Percentiles rank a stretch among this genome's conserved stretches.
phyloP scores from a whole-genome alignment of 345 rosid species.

The Populus nigra region DNA sequence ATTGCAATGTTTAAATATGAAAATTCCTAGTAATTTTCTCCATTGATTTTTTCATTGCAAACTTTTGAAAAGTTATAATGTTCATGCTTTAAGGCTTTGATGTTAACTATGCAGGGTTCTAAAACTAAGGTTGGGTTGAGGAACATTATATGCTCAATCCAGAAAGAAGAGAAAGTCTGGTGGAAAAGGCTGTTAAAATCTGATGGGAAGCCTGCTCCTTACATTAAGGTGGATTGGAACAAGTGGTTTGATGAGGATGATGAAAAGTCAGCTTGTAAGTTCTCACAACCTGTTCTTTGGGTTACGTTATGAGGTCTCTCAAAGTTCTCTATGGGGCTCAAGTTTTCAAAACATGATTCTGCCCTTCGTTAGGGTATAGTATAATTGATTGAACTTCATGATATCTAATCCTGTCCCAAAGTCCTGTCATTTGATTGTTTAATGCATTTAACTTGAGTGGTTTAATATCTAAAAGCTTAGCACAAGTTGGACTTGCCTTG shows the following conservation, averaged over 20 bases:
- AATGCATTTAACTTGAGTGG: not conserved
- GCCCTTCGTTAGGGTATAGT: not conserved
- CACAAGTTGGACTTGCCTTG: not conserved
- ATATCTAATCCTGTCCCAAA: not conserved
- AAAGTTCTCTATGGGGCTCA: not conserved
- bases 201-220: slow-evolving; percentile 93
- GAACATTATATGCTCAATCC: slow-evolving; percentile 73
- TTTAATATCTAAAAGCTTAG: not conserved
- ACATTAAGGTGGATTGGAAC: slow-evolving; percentile 97
- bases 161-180: slow-evolving; percentile 88
- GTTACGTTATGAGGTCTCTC: not conserved
- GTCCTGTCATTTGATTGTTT: not conserved
- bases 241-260: slow-evolving; percentile 99
- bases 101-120: slow-evolving; percentile 53
- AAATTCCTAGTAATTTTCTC: not conserved
- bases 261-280: slow-evolving; percentile 63
- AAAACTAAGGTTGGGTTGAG: slow-evolving; percentile 77
- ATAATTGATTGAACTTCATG: not conserved
- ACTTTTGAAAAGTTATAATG: not conserved
- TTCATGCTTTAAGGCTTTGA: not conserved
- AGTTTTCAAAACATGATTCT: not conserved
- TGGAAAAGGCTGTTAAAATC: slow-evolving; percentile 83
- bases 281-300: not conserved
- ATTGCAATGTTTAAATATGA: not conserved
- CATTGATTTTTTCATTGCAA: not conserved